phyloP scores from a whole-genome alignment of 257 asterid genomes.

The Gynochthodes officinalis region DNA sequence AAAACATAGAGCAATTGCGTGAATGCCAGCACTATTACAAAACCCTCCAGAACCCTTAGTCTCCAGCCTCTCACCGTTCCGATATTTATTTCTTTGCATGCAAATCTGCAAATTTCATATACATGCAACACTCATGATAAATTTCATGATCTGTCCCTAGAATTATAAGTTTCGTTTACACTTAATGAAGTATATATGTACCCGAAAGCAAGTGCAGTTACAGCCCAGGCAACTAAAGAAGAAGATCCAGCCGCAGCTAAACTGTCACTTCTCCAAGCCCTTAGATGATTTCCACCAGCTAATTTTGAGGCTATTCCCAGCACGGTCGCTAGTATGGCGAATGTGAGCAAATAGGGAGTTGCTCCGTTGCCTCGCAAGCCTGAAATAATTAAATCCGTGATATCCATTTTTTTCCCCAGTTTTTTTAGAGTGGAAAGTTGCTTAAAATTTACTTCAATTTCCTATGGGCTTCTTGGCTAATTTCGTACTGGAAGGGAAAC shows the following conservation, averaged over 20 bases:
- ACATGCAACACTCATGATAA: neutral
- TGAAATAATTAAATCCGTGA: slow-evolving; percentile 9
- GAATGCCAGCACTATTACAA: slow-evolving; percentile 54
- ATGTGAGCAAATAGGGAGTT: slow-evolving; percentile 54
- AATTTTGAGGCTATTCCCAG: slow-evolving; percentile 71
- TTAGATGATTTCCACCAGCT: slow-evolving; percentile 65
- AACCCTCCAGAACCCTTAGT: slow-evolving; percentile 70
- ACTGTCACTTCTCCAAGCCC: slow-evolving; percentile 82
- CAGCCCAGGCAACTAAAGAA: slow-evolving; percentile 75
- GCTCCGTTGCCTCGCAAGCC: slow-evolving; percentile 92
- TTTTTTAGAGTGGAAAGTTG: no score
- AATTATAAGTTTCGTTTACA: no score
- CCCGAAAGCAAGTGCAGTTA: slow-evolving; percentile 81
- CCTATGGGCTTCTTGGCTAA: no score
- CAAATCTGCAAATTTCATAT: slow-evolving; percentile 39
- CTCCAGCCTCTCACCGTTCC: slow-evolving; percentile 94
- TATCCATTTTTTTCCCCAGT: no score
- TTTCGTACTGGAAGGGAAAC: no score
- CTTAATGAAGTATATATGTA: no score
- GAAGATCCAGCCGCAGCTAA: slow-evolving; percentile 81
- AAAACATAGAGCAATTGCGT: slow-evolving; percentile 67
- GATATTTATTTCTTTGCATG: slow-evolving; percentile 76
- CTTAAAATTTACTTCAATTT: no score
- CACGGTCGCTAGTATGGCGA: slow-evolving; percentile 62
- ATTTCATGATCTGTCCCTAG: no score